phyloP scores from a whole-genome alignment of 192 early-diverging fungal species.

The Backusella sp. region DNA sequence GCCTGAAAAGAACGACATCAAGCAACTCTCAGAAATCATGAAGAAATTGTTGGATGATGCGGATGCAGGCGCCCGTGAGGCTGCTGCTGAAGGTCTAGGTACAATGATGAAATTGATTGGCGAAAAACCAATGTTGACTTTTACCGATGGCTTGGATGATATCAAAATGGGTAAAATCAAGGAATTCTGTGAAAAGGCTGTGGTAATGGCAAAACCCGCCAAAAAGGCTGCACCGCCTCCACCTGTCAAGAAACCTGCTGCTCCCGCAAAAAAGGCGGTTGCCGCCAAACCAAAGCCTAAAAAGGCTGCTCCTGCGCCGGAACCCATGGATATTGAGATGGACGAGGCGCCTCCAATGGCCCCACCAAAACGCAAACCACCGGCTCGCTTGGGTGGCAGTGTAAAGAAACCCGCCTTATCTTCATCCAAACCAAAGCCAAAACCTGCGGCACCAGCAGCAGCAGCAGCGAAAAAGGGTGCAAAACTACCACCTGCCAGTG shows the following conservation, averaged over 20 bases:
- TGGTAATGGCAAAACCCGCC: constrained; percentile 64
- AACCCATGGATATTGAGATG: constrained; percentile 34
- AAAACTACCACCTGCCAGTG: constrained; percentile 39
- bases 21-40: constrained; percentile 73
- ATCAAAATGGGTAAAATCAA: constrained; percentile 84
- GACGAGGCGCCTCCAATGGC: constrained; percentile 27
- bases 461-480: constrained; percentile 36
- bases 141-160: constrained; percentile 84
- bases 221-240: constrained; percentile 47
- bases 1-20: constrained; percentile 81
- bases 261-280: not conserved
- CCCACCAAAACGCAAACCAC: constrained; percentile 36
- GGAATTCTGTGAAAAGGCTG: constrained; percentile 88
- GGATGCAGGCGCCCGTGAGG: constrained; percentile 79
- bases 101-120: constrained; percentile 87
- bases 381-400: constrained; percentile 30
- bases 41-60: constrained; percentile 83
- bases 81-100: constrained; percentile 82
- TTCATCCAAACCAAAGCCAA: constrained; percentile 34
- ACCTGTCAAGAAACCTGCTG: constrained; percentile 10
- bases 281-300: constrained; percentile 20
- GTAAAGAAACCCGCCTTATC: constrained; percentile 38
- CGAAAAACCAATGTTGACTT: constrained; percentile 70
- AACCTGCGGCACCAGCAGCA: constrained; percentile 30
- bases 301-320: constrained; percentile 22